Base-by-base conservation (phyloP, 179 eudicot species). In the Pouteria campechiana region DNA sequence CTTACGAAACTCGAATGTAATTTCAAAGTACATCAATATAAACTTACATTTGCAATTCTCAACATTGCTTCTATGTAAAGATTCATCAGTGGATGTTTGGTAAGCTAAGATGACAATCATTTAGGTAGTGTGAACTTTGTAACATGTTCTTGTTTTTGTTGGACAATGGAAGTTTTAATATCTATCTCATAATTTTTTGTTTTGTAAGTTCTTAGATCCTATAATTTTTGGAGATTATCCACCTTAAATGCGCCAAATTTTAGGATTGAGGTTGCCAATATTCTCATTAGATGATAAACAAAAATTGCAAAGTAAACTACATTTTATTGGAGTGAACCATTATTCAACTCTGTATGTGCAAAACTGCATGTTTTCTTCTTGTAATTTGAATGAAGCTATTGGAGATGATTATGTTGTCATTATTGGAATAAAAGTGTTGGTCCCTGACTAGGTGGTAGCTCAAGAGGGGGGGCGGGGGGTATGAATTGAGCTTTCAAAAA, bases 321-420 rank as follows among this genome's bases (percentile, higher is more conserved):
- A 84, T 51, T 85, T 85, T 54, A 78, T 81, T 24, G 95, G 93
- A 21, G 68, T 81, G 36, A 85, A 85, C 48, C 93, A 85, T 30
- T 85, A 81, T 46, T 73, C 82, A 9, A 78, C 77, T 45, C 71
- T 65, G 53, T 85, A 85, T 38, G 59, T 41, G 44, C 60, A 75
- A 55, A 88, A 85, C 36, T 85, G 95, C 74, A 68, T 82, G 38
- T 55, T 57, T 51, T 73, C 85, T 8, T 15, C 42, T 16, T 82
- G 95, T 44, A 46, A 59, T 56, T 9, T 32, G 15, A 79, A 78
- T 34, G n/a, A n/a, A n/a, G 53, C 50, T 2, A 76, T 74, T 32
- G 67, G 66, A 13, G 93, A 78, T 65, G 95, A 83, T 17, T 56
- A 35, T 15, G 31, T 34, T 50, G 60, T 22, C 20, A 50, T 64